Percentiles rank a stretch among this genome's conserved stretches.
These are phyloP conservation scores for Fusarium xyrophilum DNA, from an alignment of 2,329 filamentous ascomycete genomes.

Conservation along the genomic window DNA sequence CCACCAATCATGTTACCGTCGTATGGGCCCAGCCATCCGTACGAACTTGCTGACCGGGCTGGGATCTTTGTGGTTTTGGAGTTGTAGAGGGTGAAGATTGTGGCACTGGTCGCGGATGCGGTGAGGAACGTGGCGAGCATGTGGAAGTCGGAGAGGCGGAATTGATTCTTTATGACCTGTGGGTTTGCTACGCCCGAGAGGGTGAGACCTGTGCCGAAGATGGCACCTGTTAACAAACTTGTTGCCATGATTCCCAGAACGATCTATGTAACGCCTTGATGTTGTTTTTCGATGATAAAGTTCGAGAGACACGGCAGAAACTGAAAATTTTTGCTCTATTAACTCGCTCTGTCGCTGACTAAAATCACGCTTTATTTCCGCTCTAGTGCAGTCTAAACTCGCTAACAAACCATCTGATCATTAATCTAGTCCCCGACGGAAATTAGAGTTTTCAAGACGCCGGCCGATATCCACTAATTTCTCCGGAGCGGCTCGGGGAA, in stretches of 20 bases:
- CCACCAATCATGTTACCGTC: conserved; percentile 19
- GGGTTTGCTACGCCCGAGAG: conserved; percentile 14
- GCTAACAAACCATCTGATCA: not conserved
- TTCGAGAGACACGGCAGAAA: not conserved
- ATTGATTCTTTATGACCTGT: conserved; percentile 14
- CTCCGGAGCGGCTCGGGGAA: not conserved
- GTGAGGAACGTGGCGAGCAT: conserved; percentile 22
- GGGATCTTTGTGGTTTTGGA: not conserved
- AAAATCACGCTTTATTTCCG: not conserved
- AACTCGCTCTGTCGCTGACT: conserved; percentile 8
- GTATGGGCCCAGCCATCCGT: conserved; percentile 6
- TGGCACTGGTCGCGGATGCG: conserved; percentile 11
- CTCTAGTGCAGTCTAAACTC: not conserved
- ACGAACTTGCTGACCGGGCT: not conserved
- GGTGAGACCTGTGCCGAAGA: conserved; percentile 14
- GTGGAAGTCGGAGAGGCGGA: conserved; percentile 16
- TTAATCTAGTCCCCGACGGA: conserved; percentile 10
- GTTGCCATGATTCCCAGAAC: not conserved
- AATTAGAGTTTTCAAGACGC: not conserved
- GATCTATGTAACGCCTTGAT: not conserved
- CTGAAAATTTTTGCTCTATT: not conserved
- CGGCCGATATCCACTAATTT: conserved; percentile 7
- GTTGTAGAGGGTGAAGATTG: conserved; percentile 11
- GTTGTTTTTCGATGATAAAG: not conserved
- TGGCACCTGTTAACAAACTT: conserved; percentile 3